A percentile compares a stretch with the other conserved stretches of the same genome.
These are phyloP conservation scores for Clonostachys byssicola DNA, from an alignment of 2,329 filamentous ascomycete genomes.

Conservation along the genomic window DNA sequence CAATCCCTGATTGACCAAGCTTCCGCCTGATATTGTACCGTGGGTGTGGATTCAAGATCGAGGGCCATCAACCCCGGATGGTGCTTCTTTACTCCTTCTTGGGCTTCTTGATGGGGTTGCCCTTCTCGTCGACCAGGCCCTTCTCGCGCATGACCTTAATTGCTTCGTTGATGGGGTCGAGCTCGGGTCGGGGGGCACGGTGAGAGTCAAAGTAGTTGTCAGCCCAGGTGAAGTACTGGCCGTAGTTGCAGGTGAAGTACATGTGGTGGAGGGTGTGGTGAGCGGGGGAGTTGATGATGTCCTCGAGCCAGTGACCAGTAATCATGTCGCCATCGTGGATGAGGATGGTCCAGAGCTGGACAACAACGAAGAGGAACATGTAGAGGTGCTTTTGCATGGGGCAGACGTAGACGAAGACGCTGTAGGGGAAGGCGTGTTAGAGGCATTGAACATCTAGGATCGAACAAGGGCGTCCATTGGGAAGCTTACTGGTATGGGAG, in stretches of 20 bases:
- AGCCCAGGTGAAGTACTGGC: slow-evolving; percentile 35
- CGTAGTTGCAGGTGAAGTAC: slow-evolving; percentile 44
- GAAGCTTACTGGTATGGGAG: slow-evolving; percentile 30
- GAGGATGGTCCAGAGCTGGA: slow-evolving; percentile 44
- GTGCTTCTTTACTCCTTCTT: too few species aligned
- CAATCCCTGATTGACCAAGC: too few species aligned
- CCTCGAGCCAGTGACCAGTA: slow-evolving; percentile 25
- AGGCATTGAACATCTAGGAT: too few species aligned
- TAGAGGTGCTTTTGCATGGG: slow-evolving; percentile 41
- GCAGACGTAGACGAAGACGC: slow-evolving; percentile 34
- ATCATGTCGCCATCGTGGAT: slow-evolving; percentile 47
- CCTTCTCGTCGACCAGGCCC: too few species aligned
- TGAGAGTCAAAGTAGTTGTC: background rate
- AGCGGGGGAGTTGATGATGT: slow-evolving; percentile 41
- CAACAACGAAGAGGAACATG: slow-evolving; percentile 33
- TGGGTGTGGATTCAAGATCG: too few species aligned
- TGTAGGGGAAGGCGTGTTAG: slow-evolving; percentile 12
- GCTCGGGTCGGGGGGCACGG: background rate
- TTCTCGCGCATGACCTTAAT: too few species aligned
- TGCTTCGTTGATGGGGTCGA: too few species aligned
- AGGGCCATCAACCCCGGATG: too few species aligned
- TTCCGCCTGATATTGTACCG: too few species aligned
- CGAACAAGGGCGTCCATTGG: too few species aligned
- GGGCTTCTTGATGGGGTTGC: too few species aligned
- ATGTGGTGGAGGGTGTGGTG: slow-evolving; percentile 44